These are phyloP conservation scores for Rostrohypoxylon terebratum DNA, from an alignment of 495 filamentous ascomycete genomes.

Conservation along the genomic window DNA sequence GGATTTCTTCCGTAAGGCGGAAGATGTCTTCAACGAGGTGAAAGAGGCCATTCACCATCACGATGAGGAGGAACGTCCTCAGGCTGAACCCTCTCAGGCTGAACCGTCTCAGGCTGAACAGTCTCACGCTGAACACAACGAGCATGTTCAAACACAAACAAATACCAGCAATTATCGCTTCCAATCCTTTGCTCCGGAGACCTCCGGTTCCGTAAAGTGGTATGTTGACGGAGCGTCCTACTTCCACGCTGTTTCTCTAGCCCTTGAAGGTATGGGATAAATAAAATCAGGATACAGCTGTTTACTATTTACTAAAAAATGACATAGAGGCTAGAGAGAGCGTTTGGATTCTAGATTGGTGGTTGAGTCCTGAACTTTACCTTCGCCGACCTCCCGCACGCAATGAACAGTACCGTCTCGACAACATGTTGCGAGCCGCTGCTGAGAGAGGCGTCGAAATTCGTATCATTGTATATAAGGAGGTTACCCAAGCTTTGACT, in stretches of 20 bases:
- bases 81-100: slow-evolving; percentile 51
- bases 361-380: slow-evolving; percentile 91
- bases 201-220: slow-evolving; percentile 92
- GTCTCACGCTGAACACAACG: slow-evolving; percentile 30
- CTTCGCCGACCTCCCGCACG: slow-evolving; percentile 84
- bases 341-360: slow-evolving; percentile 97
- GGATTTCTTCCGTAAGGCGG: slow-evolving; percentile 51
- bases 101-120: slow-evolving; percentile 50
- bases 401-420: slow-evolving; percentile 87
- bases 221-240: slow-evolving; percentile 94
- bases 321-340: slow-evolving; percentile 74
- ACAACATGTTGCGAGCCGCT: slow-evolving; percentile 87
- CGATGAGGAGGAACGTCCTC: slow-evolving; percentile 54
- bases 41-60: slow-evolving; percentile 33
- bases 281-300: background rate
- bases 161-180: slow-evolving; percentile 71
- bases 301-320: slow-evolving; percentile 31
- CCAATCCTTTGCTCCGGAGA: slow-evolving; percentile 86
- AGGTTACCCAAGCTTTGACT: slow-evolving; percentile 86
- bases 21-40: slow-evolving; percentile 51
- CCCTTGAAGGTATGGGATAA: slow-evolving; percentile 70
- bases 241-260: slow-evolving; percentile 88
- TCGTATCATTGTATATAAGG: slow-evolving; percentile 96
- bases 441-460: slow-evolving; percentile 89
- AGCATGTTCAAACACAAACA: slow-evolving; percentile 49